Percentiles rank a stretch among this genome's conserved stretches.
Evolutionary conservation across 495 filamentous ascomycete genomes (phyloP).

Genomic region (Aeminium ludgeri): DNA sequence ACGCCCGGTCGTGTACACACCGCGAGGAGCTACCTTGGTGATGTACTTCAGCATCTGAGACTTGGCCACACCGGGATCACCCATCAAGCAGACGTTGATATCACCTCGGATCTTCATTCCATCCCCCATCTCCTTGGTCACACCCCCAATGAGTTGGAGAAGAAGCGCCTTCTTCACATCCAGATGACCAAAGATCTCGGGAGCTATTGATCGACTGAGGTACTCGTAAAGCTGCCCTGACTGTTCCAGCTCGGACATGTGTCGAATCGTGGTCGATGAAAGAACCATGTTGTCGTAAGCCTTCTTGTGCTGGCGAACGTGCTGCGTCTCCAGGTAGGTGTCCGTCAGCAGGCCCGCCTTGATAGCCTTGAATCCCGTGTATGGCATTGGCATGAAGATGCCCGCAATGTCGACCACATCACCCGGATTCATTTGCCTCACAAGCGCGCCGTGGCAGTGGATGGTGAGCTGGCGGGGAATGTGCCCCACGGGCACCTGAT

Average conservation of each 20-base stretch:
- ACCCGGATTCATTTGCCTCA: slow-evolving; percentile 75
- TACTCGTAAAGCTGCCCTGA: slow-evolving; percentile 89
- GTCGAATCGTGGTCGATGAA: slow-evolving; percentile 56
- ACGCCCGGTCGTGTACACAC: slow-evolving; percentile 93
- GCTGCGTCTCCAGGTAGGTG: slow-evolving; percentile 89
- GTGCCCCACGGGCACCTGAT: slow-evolving; percentile 94
- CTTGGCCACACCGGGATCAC: slow-evolving; percentile 97
- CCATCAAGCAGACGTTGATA: slow-evolving; percentile 97
- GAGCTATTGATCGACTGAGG: slow-evolving; percentile 85
- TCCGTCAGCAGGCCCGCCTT: slow-evolving; percentile 87
- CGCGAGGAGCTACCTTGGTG: slow-evolving; percentile 89
- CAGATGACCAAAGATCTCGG: slow-evolving; percentile 89
- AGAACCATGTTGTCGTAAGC: slow-evolving; percentile 77
- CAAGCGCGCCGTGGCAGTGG: slow-evolving; percentile 72
- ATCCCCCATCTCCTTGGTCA: slow-evolving; percentile 92
- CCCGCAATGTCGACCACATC: slow-evolving; percentile 86
- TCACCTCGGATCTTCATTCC: slow-evolving; percentile 97
- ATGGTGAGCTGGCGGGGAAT: slow-evolving; percentile 83
- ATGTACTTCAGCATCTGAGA: slow-evolving; percentile 97
- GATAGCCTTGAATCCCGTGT: slow-evolving; percentile 95
- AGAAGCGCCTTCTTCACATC: slow-evolving; percentile 97
- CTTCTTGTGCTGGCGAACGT: slow-evolving; percentile 91
- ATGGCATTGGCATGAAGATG: slow-evolving; percentile 91
- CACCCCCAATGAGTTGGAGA: slow-evolving; percentile 84
- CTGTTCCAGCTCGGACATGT: slow-evolving; percentile 64